Conservation (phyloP, 108 stramenopile species). For the Stephanodiscus minutulus region DNA sequence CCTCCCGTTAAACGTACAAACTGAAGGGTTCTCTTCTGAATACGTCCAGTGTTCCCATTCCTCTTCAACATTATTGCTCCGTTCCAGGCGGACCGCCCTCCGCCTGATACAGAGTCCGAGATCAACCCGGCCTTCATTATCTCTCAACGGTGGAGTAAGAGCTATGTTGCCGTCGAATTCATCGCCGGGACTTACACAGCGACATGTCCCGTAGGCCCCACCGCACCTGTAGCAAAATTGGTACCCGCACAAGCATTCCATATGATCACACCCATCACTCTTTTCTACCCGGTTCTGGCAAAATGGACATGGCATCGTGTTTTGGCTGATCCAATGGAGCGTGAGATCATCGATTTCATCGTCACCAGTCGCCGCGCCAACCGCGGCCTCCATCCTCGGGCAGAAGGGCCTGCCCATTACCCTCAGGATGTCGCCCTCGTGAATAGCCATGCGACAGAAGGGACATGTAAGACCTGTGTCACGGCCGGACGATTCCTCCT, state of each 20-base stretch:
- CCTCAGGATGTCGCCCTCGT: conserved; percentile 5
- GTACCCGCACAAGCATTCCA: conserved; percentile 23
- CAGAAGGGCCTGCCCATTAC: conserved; percentile 10
- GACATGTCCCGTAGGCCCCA: conserved; percentile 3
- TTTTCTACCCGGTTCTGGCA: conserved; percentile 17
- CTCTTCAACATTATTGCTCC: conserved; percentile 35
- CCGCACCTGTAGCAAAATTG: conserved; percentile 23
- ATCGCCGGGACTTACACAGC: neutral
- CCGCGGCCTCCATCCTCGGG: neutral
- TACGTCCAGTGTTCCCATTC: conserved; percentile 53
- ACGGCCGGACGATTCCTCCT: conserved; percentile 28
- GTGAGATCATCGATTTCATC: conserved; percentile 28
- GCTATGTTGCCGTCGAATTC: neutral
- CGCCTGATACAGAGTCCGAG: neutral
- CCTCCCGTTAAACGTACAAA: neutral
- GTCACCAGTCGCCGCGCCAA: neutral
- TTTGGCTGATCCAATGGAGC: conserved; percentile 23
- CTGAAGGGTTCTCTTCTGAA: neutral
- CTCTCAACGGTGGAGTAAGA: neutral
- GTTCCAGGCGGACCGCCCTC: conserved; percentile 49
- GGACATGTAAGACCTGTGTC: conserved; percentile 8
- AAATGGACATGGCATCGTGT: conserved; percentile 9
- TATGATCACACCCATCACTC: conserved; percentile 22
- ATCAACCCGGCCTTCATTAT: neutral
- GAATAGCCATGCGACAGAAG: conserved; percentile 16